Evolutionary conservation across 805 yeast species (phyloP).

Genomic region (Cyberlindnera amylophila): DNA sequence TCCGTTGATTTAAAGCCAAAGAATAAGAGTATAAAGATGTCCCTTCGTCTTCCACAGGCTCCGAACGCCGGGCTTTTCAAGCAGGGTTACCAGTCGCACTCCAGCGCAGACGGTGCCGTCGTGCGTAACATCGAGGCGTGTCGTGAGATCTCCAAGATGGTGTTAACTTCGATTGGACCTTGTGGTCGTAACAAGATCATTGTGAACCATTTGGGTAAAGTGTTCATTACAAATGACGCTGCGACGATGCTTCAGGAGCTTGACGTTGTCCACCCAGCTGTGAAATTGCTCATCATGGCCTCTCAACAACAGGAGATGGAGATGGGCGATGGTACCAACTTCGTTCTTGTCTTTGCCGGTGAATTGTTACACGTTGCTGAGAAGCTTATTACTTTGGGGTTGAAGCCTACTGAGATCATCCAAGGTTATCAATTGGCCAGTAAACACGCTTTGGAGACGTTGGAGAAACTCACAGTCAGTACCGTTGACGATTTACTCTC

Average conservation of each 20-base stretch:
- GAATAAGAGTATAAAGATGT: constrained; percentile 45
- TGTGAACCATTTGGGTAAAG: constrained; percentile 81
- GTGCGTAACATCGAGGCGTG: constrained; percentile 90
- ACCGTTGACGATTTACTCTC: constrained; percentile 54
- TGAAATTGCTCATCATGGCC: constrained; percentile 92
- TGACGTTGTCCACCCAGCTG: constrained; percentile 96
- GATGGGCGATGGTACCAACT: constrained; percentile 95
- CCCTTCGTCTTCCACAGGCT: constrained; percentile 85
- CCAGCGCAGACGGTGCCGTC: constrained; percentile 92
- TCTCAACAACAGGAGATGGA: constrained; percentile 95
- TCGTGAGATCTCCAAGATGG: constrained; percentile 87
- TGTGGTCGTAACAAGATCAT: constrained; percentile 96
- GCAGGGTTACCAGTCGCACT: constrained; percentile 86
- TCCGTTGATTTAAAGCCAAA: too few species aligned
- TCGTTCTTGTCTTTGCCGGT: constrained; percentile 89
- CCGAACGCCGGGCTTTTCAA: constrained; percentile 93
- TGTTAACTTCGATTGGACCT: constrained; percentile 94
- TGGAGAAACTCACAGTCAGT: constrained; percentile 63
- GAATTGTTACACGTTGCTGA: constrained; percentile 86
- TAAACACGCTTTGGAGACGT: constrained; percentile 62
- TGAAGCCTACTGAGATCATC: constrained; percentile 86
- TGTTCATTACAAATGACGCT: constrained; percentile 94
- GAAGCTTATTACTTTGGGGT: constrained; percentile 76
- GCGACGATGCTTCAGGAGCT: constrained; percentile 93
- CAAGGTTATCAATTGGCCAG: constrained; percentile 92